A percentile compares a stretch with the other conserved stretches of the same genome.
phyloP scores from a whole-genome alignment of 768 basidiomycete genomes.

The Tricholoma furcatifolium region DNA sequence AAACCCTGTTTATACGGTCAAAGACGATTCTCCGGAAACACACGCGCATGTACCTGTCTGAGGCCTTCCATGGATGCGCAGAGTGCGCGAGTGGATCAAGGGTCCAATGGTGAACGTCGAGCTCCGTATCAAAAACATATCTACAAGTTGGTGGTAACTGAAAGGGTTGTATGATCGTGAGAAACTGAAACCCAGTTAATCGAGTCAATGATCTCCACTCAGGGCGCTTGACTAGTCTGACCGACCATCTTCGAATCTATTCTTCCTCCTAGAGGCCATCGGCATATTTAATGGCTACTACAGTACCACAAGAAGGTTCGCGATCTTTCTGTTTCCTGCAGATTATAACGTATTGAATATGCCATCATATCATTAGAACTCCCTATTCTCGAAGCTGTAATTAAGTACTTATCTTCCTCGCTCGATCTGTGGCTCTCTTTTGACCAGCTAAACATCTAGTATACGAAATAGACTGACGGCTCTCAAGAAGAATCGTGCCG shows the following conservation, averaged over 20 bases:
- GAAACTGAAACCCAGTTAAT: slow-evolving; percentile 8
- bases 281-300: slow-evolving; percentile 50
- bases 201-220: slow-evolving; percentile 2
- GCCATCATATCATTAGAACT: slow-evolving; percentile 57
- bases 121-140: no score
- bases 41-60: slow-evolving; percentile 7
- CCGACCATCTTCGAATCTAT: not conserved
- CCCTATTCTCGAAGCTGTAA: slow-evolving; percentile 91
- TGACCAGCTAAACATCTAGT: slow-evolving; percentile 39
- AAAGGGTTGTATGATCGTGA: slow-evolving; percentile 19
- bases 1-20: slow-evolving; percentile 18
- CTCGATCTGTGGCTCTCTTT: slow-evolving; percentile 11
- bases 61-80: slow-evolving; percentile 11
- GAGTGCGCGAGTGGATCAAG: slow-evolving; percentile 2
- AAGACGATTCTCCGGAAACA: not conserved
- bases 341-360: slow-evolving; percentile 6
- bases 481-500: slow-evolving; percentile 89
- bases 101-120: not conserved
- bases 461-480: slow-evolving; percentile 94
- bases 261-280: not conserved
- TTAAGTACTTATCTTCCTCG: slow-evolving; percentile 58
- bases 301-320: slow-evolving; percentile 80
- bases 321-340: slow-evolving; percentile 18
- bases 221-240: not conserved
- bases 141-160: not conserved